Conservation (phyloP, 768 basidiomycete genomes). For the Macrolepiota dolichaula region DNA sequence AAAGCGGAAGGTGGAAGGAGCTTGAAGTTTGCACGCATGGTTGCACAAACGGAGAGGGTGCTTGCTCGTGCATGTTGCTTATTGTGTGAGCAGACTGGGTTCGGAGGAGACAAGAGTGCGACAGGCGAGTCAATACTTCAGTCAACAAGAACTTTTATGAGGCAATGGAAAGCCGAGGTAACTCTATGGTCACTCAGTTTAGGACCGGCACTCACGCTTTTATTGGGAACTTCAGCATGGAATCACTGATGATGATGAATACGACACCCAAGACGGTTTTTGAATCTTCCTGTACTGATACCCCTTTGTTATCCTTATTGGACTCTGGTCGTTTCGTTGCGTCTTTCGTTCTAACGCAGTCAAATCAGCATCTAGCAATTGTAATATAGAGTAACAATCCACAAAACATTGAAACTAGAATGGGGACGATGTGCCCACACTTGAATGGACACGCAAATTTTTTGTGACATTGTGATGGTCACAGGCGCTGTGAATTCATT, state of each 20-base stretch:
- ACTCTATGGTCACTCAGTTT: slow-evolving; percentile 6
- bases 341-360: not conserved
- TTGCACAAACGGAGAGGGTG: slow-evolving; percentile 34
- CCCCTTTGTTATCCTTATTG: not conserved
- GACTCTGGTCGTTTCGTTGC: not conserved
- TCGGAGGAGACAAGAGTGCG: slow-evolving; percentile 36
- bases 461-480: too few species aligned
- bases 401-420: not conserved
- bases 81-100: slow-evolving; percentile 45
- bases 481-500: too few species aligned
- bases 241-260: slow-evolving; percentile 7
- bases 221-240: slow-evolving; percentile 21
- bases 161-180: slow-evolving; percentile 38
- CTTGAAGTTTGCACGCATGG: slow-evolving; percentile 26
- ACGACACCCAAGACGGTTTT: slow-evolving; percentile 10
- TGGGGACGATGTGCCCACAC: not conserved
- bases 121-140: slow-evolving; percentile 36
- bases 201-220: not conserved
- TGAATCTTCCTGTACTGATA: not conserved
- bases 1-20: slow-evolving; percentile 36
- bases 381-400: slow-evolving; percentile 17
- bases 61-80: slow-evolving; percentile 39
- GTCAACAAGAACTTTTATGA: slow-evolving; percentile 34
- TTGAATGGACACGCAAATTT: too few species aligned
- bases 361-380: not conserved